Percentiles rank a stretch among this genome's conserved stretches.
Conservation (phyloP, 129 eudicot species). For the Centella asiatica region DNA sequence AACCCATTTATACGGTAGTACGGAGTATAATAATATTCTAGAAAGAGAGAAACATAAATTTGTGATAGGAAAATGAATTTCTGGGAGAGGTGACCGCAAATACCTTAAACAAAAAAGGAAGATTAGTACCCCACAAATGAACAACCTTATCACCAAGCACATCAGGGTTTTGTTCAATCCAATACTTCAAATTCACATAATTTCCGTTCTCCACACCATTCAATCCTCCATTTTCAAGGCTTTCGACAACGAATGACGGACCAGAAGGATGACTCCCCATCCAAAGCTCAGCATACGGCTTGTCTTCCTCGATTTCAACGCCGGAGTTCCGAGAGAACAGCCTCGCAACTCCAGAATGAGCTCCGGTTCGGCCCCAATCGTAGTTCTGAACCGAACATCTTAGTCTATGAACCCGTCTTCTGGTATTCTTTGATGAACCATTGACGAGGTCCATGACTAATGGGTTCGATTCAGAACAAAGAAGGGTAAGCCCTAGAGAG, state of each 20-base stretch:
- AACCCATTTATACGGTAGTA: background rate
- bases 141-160: constrained; percentile 75
- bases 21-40: background rate
- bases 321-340: constrained; percentile 44
- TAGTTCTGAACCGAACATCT: constrained; percentile 65
- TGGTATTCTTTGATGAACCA: background rate
- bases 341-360: constrained; percentile 55
- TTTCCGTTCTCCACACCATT: background rate
- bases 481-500: no score
- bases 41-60: background rate
- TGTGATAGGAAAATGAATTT: background rate
- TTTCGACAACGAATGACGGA: constrained; percentile 40
- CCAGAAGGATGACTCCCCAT: constrained; percentile 89
- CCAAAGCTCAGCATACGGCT: constrained; percentile 91
- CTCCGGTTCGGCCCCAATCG: constrained; percentile 78
- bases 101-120: constrained; percentile 91
- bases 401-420: constrained; percentile 30
- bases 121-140: constrained; percentile 55
- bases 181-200: constrained; percentile 41
- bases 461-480: no score
- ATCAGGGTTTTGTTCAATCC: constrained; percentile 66
- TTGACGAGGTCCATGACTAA: constrained; percentile 34
- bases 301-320: constrained; percentile 27
- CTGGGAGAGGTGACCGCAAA: background rate
- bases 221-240: constrained; percentile 6